Evolutionary conservation across 2,329 filamentous ascomycete genomes (phyloP), one percentile per base, ranked within the genome.

Genomic region (Apiospora marii): DNA sequence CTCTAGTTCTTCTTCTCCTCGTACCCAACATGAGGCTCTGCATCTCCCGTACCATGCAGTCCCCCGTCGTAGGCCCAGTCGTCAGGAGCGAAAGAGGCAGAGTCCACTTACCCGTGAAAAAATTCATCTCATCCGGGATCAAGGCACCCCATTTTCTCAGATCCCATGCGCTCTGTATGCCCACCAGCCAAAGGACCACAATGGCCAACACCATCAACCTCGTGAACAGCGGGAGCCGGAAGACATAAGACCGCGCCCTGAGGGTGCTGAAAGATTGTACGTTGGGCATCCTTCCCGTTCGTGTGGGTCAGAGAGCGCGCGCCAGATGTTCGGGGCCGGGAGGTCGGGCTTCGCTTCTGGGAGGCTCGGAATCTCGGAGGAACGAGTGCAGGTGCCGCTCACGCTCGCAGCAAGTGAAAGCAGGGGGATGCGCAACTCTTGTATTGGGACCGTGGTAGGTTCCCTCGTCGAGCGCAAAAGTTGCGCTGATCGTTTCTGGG

Each of bases 171-270:
- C 90, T 87, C 77, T 93, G 92, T 51, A 95, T 81, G 64, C 92
- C 88, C 8, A 92, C 85, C 48, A 94, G 78, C 90, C 92, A 97
- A 74, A 94, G 88, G 16, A 86, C 84, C 44, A 93, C 79, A 72
- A 97, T 93, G 64, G 92, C 83, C 4, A 91, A 79, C 27, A 95
- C 81, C 19, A 95, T 88, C 24, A 88, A 82, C 69, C 95, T 91
- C 37, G 96, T 98, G 81, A 96, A 95, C 1, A 98, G 87, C 48
- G 96, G 96, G n/a, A 98, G 87, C 68, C 95, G 92, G 73, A 94
- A 87, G 76, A 97, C 79, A 81, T 97, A 98, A 12, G 93, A 94
- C 76, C 94, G 92, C 78, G 95, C 88, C 77, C 94, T 91, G 74
- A 88, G 83, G 44, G 92, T 90, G 83, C 92, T 95, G 83, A 97